A percentile compares a stretch with the other conserved stretches of the same genome.
phyloP scores from a whole-genome alignment of 1,284 basidiomycete species.

The Puccinia horiana region DNA sequence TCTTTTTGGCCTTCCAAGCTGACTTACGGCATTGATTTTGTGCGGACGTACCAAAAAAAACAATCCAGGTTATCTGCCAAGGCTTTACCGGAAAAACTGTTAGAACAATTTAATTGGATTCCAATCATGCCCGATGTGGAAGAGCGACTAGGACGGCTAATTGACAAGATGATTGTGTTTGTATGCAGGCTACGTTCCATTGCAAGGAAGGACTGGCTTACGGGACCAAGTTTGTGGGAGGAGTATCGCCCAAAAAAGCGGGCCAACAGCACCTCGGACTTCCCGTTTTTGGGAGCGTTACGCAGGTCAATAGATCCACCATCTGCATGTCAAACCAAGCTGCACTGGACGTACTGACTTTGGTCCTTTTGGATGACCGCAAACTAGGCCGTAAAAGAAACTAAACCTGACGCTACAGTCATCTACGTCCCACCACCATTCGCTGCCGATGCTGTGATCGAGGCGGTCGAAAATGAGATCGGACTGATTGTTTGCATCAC shows the following conservation, averaged over 20 bases:
- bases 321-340: not conserved
- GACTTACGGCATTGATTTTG: not conserved
- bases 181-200: conserved; percentile 88
- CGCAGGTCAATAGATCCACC: conserved; percentile 69
- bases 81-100: conserved; percentile 55
- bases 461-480: conserved; percentile 96
- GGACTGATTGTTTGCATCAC: conserved; percentile 94
- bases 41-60: not conserved
- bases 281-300: conserved; percentile 89
- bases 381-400: conserved; percentile 75
- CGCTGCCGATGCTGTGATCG: conserved; percentile 91
- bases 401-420: conserved; percentile 84
- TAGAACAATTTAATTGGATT: conserved; percentile 29
- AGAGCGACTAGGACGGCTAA: not conserved
- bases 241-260: conserved; percentile 96
- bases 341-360: too few relatives aligned
- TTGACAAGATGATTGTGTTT: not conserved
- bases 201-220: conserved; percentile 88
- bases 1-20: not conserved
- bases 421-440: conserved; percentile 92
- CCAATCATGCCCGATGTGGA: not conserved
- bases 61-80: conserved; percentile 56
- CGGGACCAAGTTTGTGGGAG: conserved; percentile 95
- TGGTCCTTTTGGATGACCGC: not conserved
- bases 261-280: conserved; percentile 92